phyloP scores from a whole-genome alignment of 2,329 filamentous ascomycete species.

The Alternaria sp. region DNA sequence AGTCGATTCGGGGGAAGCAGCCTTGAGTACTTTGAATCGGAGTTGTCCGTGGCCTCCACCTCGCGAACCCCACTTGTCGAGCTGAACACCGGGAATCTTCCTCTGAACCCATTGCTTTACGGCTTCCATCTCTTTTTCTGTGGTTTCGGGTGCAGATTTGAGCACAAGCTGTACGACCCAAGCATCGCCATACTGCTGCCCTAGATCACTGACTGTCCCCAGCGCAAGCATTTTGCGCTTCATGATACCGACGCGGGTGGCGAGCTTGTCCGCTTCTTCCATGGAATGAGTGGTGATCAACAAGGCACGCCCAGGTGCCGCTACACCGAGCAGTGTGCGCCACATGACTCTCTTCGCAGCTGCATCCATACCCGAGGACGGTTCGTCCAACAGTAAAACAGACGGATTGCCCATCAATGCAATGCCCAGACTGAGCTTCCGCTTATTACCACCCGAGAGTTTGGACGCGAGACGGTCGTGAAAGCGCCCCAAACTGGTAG shows the following conservation, averaged over 20 bases:
- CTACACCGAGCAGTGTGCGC: conserved; percentile 77
- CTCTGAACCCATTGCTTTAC: conserved; percentile 70
- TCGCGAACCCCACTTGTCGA: conserved; percentile 66
- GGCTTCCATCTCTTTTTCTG: conserved; percentile 67
- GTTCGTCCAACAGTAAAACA: conserved; percentile 88
- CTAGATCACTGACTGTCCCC: conserved; percentile 74
- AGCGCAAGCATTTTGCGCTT: conserved; percentile 84
- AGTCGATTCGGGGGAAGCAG: conserved; percentile 37
- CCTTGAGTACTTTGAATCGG: conserved; percentile 76
- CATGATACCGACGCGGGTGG: conserved; percentile 83
- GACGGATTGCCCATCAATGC: conserved; percentile 91
- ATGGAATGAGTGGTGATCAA: conserved; percentile 92
- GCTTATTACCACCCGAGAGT: conserved; percentile 88
- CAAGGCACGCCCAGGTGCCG: conserved; percentile 74
- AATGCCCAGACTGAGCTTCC: conserved; percentile 89
- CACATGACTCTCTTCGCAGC: conserved; percentile 93
- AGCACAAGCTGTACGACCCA: conserved; percentile 84
- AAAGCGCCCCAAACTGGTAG: conserved; percentile 78
- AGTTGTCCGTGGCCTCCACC: conserved; percentile 81
- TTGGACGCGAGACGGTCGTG: conserved; percentile 75
- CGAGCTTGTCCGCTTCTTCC: conserved; percentile 92
- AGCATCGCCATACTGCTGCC: conserved; percentile 76
- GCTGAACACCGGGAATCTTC: conserved; percentile 67
- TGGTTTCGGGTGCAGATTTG: conserved; percentile 74
- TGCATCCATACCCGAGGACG: conserved; percentile 86